Percentiles rank a stretch among this genome's conserved stretches.
Evolutionary conservation across 1,139 yeast genomes (phyloP).

Genomic region (Scheffersomyces cryptocercus): DNA sequence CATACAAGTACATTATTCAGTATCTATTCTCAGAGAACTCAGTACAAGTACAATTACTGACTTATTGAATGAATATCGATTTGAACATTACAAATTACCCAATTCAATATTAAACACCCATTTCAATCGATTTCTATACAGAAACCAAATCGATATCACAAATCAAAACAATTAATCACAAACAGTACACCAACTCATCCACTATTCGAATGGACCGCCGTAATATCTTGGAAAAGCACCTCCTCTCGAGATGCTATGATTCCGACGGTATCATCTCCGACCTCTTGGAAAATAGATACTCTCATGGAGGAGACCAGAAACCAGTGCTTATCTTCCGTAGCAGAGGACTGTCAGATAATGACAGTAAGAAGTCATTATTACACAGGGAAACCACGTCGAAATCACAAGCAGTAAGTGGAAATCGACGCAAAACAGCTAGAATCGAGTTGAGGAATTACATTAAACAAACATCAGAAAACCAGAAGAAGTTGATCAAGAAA

Average conservation of each 20-base stretch:
- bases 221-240: slow-evolving; percentile 49
- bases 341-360: slow-evolving; percentile 7
- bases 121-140: too few relatives aligned
- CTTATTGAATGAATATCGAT: too few relatives aligned
- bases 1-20: too few relatives aligned
- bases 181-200: too few relatives aligned
- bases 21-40: too few relatives aligned
- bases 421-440: slow-evolving; percentile 37
- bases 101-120: too few relatives aligned
- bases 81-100: too few relatives aligned
- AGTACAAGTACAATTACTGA: too few relatives aligned
- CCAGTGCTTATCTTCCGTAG: slow-evolving; percentile 29
- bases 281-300: slow-evolving; percentile 57
- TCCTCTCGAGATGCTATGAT: slow-evolving; percentile 54
- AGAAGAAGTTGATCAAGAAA: slow-evolving; percentile 35
- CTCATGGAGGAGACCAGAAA: slow-evolving; percentile 58
- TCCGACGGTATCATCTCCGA: slow-evolving; percentile 45
- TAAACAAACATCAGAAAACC: slow-evolving; percentile 34
- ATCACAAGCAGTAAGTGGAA: slow-evolving; percentile 10
- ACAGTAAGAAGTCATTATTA: slow-evolving; percentile 15
- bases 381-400: slow-evolving; percentile 12
- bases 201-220: slow-evolving; percentile 28
- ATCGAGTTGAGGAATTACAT: slow-evolving; percentile 48
- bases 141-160: too few relatives aligned
- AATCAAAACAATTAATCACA: too few relatives aligned